phyloP scores from a whole-genome alignment of 1,284 basidiomycete species.

The Ganoderma resinaceum region DNA sequence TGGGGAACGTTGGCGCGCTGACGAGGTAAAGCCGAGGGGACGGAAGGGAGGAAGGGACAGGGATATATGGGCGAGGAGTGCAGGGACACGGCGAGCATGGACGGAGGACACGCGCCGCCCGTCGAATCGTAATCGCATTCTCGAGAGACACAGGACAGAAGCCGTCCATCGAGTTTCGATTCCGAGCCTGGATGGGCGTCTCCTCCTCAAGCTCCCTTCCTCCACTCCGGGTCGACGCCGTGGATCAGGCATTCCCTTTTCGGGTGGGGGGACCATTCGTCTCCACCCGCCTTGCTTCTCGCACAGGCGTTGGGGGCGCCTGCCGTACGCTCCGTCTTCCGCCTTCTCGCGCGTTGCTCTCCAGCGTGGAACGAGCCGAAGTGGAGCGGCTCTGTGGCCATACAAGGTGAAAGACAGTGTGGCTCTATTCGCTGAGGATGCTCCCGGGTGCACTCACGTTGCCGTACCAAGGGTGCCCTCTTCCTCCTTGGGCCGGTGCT shows the following conservation, averaged over 20 bases:
- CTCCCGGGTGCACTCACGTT: neutral
- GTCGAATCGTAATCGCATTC: neutral
- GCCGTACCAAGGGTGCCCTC: neutral
- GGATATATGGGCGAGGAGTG: conserved; percentile 22
- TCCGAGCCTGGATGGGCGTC: neutral
- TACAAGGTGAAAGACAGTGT: neutral
- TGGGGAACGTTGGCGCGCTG: conserved; percentile 2
- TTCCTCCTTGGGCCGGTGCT: neutral
- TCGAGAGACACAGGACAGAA: neutral
- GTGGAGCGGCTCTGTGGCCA: neutral
- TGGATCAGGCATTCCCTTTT: neutral
- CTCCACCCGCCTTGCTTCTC: conserved; percentile 4
- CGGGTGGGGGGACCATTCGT: neutral
- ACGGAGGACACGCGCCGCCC: neutral
- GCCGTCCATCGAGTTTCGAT: neutral
- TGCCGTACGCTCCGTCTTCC: neutral
- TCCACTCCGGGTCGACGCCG: neutral
- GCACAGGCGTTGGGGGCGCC: neutral
- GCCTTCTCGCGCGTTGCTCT: neutral
- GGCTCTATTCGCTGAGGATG: neutral
- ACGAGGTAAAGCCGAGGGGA: conserved; percentile 16
- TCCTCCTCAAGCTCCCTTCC: neutral
- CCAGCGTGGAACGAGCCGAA: neutral
- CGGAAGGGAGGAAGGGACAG: conserved; percentile 14
- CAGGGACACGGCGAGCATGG: neutral